Base-by-base conservation (phyloP, 2,329 filamentous ascomycete genomes). In the Fusarium duplospermum region DNA sequence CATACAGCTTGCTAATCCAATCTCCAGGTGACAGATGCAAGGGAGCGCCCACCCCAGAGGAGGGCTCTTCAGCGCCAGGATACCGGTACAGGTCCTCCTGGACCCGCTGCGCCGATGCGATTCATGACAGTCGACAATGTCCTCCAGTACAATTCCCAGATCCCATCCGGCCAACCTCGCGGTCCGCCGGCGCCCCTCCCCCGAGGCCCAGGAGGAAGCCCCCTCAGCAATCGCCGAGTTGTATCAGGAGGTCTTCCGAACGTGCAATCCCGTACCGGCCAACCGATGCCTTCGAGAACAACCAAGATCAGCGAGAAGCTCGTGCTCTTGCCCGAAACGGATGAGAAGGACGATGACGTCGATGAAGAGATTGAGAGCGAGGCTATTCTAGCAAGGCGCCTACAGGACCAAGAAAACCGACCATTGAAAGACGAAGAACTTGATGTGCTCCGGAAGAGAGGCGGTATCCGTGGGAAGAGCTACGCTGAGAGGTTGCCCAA, bases 261-360 rank as follows among this genome's bases (percentile, higher is more conserved):
- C 73, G 66, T 79, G 5, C 82, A 81, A 27, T 83, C 83, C 29
- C 84, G 87, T 6, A 85, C 86, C 62, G 88, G 88, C 70, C 88
- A 90, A 65, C 88, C 87, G 52, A 84, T 98, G 75, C 96, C 96
- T 0, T 93, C 94, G 7, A 90, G 96, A 62, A 97, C 95, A 40
- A 97, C 94, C 31, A 98, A 98, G 83, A 93, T 97, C 73, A 98
- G 94, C 82, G 94, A 98, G 85, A 98, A 98, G 84, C 87, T 99
- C n/a, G 96, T 99, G 0, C 87, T 98, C 38, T 88, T 99, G 16
- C 96, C 96, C 1, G 96, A 98, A 80, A 93, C 95, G 1, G 87
- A 87, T 4, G 88, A 87, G 9, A 89, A 90, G 42, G 91, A 90
- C 9, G 81, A 82, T 45, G 83, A 86, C 40, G 83, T 85, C 22